Evolutionary conservation across 2,329 filamentous ascomycete genomes (phyloP).

Genomic region (Cephalotrichum gorgonifer): DNA sequence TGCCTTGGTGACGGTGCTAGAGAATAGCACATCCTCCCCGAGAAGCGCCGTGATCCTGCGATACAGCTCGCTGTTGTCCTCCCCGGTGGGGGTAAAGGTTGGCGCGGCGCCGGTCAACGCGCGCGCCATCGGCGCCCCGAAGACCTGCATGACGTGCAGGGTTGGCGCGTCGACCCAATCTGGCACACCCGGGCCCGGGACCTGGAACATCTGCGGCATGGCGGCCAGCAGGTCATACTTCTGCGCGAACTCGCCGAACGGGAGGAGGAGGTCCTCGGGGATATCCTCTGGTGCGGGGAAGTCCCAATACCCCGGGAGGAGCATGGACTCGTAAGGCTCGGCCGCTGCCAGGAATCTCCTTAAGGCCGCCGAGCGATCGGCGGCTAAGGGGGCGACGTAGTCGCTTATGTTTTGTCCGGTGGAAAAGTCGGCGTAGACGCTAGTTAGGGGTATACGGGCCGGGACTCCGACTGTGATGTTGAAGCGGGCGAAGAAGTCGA

Average conservation of each 20-base stretch:
- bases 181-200: constrained; percentile 30
- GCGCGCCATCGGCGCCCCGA: constrained; percentile 22
- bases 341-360: constrained; percentile 17
- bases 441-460: constrained; percentile 15
- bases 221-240: constrained; percentile 34
- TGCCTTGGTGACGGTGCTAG: constrained; percentile 20
- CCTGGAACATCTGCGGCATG: constrained; percentile 26
- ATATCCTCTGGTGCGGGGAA: constrained; percentile 27
- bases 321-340: constrained; percentile 18
- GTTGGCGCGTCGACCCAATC: constrained; percentile 30
- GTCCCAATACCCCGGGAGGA: constrained; percentile 23
- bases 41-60: constrained; percentile 22
- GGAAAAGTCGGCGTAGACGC: constrained; percentile 23
- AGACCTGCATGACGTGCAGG: constrained; percentile 33
- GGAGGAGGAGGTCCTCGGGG: constrained; percentile 24
- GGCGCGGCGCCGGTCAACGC: constrained; percentile 18
- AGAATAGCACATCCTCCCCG: constrained; percentile 23
- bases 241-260: constrained; percentile 34
- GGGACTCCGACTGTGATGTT: constrained; percentile 19
- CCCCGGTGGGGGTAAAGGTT: constrained; percentile 20
- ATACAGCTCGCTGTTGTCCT: constrained; percentile 28
- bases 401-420: constrained; percentile 18
- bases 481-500: constrained; percentile 32
- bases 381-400: constrained; percentile 13
- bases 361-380: constrained; percentile 14